Evolutionary conservation across 345 rosid genomes (phyloP), one percentile per base, ranked within the genome.

Genomic region (Murraya paniculata): DNA sequence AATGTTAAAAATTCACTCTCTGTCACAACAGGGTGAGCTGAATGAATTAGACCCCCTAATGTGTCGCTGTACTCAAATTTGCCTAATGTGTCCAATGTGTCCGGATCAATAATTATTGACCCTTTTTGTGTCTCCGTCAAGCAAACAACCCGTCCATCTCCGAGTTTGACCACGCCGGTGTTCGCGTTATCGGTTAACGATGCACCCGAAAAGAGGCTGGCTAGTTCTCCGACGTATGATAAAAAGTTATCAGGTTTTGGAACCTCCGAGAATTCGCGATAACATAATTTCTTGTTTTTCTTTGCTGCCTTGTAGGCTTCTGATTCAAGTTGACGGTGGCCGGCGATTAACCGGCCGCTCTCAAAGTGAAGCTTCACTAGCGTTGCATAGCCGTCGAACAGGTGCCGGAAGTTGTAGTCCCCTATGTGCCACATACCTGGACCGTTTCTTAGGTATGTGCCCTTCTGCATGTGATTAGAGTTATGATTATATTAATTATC

Each of bases 111-210:
- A 2, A 93, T 27, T 11, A 95, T 87, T 0, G 98, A 93, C 2
- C 99, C 99, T 77, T 95, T 95, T 65, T 93, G 98, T 5, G 97
- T 91, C 88, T 95, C 99, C 0, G 96, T 95, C 41, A 95, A 80
- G 86, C 99, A 95, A 76, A 95, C 85, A 31, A 95, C 98, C 0
- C 99, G 91, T 3, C 98, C 97, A 16, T 95, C 99, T 4, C 94
- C 97, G 11, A 95, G 95, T 50, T 82, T 84, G 64, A 95, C 80
- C 10, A 95, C 97, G 21, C 98, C 98, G 1, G 99, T 93, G 82
- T 92, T 95, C 59, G 99, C 93, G 80, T 95, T 95, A 70, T 95
- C 99, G 0, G 99, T 92, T 71, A 93, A 75, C 0, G 99, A 95
- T 7, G 90, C 92, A 1, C 99, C 99, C 9, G 99, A 91, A 87